Evolutionary conservation across 345 rosid genomes (phyloP).

Genomic region (Salix viminalis): DNA sequence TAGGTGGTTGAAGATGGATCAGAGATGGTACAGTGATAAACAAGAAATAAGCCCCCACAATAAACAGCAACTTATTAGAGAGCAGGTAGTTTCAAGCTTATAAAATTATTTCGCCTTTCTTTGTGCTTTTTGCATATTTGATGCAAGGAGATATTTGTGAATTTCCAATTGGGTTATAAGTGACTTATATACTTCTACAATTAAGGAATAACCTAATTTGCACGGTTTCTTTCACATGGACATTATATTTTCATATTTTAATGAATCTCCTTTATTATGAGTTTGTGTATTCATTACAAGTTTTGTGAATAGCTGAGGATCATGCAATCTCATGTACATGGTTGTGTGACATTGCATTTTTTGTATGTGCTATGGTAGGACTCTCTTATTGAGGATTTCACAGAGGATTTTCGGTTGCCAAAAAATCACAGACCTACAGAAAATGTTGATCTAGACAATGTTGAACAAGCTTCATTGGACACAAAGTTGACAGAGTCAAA

Average conservation of each 20-base stretch:
- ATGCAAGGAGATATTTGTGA: not conserved
- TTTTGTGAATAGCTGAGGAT: not conserved
- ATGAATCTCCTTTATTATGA: not conserved
- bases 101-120: not conserved
- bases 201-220: too few relatives aligned
- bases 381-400: constrained; percentile 57
- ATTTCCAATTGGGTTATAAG: not conserved
- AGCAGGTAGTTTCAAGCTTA: not conserved
- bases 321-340: not conserved
- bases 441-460: constrained; percentile 80
- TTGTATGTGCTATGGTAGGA: constrained; percentile 45
- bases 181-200: not conserved
- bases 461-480: constrained; percentile 85
- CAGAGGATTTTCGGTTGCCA: constrained; percentile 72
- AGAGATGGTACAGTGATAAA: not conserved
- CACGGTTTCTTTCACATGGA: not conserved
- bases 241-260: not conserved
- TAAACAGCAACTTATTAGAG: not conserved
- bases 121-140: not conserved
- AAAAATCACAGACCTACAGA: constrained; percentile 66
- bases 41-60: not conserved
- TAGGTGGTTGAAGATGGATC: not conserved
- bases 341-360: constrained; percentile 3
- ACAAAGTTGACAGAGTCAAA: constrained; percentile 76
- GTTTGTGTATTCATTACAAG: not conserved